Conservation (phyloP, 1,284 basidiomycete species). For the Termitomyces sp. region DNA sequence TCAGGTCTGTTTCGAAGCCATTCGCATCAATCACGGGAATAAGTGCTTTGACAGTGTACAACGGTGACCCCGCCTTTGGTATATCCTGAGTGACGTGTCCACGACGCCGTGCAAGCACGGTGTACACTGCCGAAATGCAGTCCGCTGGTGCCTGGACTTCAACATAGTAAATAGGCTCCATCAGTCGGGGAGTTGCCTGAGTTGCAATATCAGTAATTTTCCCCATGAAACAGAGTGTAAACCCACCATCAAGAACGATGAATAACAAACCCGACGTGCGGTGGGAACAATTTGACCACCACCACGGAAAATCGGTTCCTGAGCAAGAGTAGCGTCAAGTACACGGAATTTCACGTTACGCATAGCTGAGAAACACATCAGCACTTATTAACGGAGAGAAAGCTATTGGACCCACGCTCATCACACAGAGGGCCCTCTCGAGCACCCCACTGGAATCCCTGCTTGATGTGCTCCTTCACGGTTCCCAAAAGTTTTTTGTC, state of each 20-base stretch:
- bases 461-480: slow-evolving; percentile 94
- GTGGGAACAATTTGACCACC: slow-evolving; percentile 68
- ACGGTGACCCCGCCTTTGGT: slow-evolving; percentile 94
- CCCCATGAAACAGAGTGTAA: slow-evolving; percentile 1
- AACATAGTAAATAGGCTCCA: slow-evolving; percentile 98
- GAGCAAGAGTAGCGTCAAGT: slow-evolving; percentile 85
- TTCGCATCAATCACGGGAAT: slow-evolving; percentile 99
- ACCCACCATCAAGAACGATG: slow-evolving; percentile 93
- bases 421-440: slow-evolving; percentile 97
- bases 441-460: slow-evolving; percentile 99
- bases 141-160: slow-evolving; percentile 99
- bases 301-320: slow-evolving; percentile 95
- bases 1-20: slow-evolving; percentile 96
- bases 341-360: slow-evolving; percentile 98
- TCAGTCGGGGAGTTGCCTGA: slow-evolving; percentile 84
- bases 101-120: slow-evolving; percentile 91
- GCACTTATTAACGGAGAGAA: slow-evolving; percentile 1
- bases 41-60: slow-evolving; percentile 96
- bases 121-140: slow-evolving; percentile 97
- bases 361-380: slow-evolving; percentile 62
- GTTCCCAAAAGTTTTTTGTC: slow-evolving; percentile 90
- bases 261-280: slow-evolving; percentile 90
- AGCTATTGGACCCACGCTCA: slow-evolving; percentile 71
- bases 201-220: slow-evolving; percentile 8
- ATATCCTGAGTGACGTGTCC: slow-evolving; percentile 98